phyloP scores from a whole-genome alignment of 1,284 basidiomycete genomes.

The Ustilago cynodontis region DNA sequence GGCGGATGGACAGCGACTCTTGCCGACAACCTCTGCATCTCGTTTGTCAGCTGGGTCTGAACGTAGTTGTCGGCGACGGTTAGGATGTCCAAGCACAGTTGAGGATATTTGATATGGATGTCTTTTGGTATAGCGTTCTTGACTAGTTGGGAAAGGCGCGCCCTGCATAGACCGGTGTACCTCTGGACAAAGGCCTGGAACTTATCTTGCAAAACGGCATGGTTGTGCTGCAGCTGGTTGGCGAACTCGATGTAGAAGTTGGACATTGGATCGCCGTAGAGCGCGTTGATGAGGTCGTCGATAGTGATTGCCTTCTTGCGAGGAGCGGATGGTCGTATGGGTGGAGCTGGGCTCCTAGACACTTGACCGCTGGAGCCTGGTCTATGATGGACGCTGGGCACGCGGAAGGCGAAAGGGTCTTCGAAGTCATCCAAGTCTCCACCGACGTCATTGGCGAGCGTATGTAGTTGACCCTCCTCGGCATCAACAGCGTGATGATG shows the following conservation, averaged over 20 bases:
- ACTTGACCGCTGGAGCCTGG: background rate
- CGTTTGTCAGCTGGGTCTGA: background rate
- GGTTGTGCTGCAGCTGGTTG: background rate
- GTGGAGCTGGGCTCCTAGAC: background rate
- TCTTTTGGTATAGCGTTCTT: background rate
- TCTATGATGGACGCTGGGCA: background rate
- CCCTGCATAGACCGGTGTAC: constrained; percentile 1
- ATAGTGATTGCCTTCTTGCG: constrained; percentile 13
- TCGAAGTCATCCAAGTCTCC: background rate
- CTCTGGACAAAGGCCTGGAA: constrained; percentile 6
- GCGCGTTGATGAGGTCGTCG: constrained; percentile 11
- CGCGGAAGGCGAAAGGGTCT: background rate
- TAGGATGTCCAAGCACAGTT: constrained; percentile 20
- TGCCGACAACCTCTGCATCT: constrained; percentile 21
- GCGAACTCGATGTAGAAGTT: background rate
- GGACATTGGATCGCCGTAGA: constrained; percentile 1
- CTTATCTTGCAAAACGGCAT: constrained; percentile 10
- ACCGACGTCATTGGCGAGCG: background rate
- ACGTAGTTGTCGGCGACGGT: constrained; percentile 13
- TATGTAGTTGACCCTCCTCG: background rate
- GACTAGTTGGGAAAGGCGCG: constrained; percentile 10
- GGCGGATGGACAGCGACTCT: constrained; percentile 9
- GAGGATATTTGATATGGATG: background rate
- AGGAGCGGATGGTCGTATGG: background rate
- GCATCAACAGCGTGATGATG: background rate